Percentiles rank a stretch among this genome's conserved stretches.
These are phyloP conservation scores for Scleromitrula shiraiana DNA, from an alignment of 2,329 filamentous ascomycete species.

Conservation along the genomic window DNA sequence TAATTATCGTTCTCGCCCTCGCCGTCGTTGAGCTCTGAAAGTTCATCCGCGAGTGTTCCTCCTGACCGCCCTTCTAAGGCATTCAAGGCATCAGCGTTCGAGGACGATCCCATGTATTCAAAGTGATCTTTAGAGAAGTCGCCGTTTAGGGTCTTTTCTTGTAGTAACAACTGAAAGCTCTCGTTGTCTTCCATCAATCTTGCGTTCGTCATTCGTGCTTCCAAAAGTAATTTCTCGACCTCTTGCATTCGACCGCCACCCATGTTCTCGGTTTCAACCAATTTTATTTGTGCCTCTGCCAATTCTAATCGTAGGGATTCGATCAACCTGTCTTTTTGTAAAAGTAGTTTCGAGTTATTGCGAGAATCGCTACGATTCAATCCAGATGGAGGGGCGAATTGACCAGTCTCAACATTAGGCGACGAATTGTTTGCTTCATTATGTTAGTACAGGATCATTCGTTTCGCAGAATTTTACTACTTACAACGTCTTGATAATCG, in stretches of 20 bases:
- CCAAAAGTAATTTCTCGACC: slow-evolving; percentile 83
- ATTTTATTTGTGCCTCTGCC: slow-evolving; percentile 89
- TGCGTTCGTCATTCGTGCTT: slow-evolving; percentile 91
- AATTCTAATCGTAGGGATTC: slow-evolving; percentile 86
- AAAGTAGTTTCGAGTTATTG: slow-evolving; percentile 79
- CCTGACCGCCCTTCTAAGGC: slow-evolving; percentile 50
- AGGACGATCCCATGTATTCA: slow-evolving; percentile 42
- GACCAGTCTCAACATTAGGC: slow-evolving; percentile 62
- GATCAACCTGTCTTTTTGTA: slow-evolving; percentile 95
- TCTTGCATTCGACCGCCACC: slow-evolving; percentile 82
- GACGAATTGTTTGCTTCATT: slow-evolving; percentile 42
- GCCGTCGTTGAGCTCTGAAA: slow-evolving; percentile 53
- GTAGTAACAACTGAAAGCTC: slow-evolving; percentile 89
- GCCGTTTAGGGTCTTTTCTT: slow-evolving; percentile 91
- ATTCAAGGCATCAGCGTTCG: slow-evolving; percentile 56
- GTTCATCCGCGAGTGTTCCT: slow-evolving; percentile 77
- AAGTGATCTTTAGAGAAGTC: slow-evolving; percentile 82
- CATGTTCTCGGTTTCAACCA: slow-evolving; percentile 88
- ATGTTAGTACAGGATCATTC: slow-evolving; percentile 13
- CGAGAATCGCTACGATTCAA: slow-evolving; percentile 81
- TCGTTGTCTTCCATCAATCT: slow-evolving; percentile 98
- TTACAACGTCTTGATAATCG: slow-evolving; percentile 50
- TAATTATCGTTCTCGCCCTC: slow-evolving; percentile 54
- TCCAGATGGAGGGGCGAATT: slow-evolving; percentile 80
- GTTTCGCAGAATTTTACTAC: slow-evolving; percentile 17